Evolutionary conservation across 306 rosid genomes (phyloP).

Genomic region (Inga oerstediana): DNA sequence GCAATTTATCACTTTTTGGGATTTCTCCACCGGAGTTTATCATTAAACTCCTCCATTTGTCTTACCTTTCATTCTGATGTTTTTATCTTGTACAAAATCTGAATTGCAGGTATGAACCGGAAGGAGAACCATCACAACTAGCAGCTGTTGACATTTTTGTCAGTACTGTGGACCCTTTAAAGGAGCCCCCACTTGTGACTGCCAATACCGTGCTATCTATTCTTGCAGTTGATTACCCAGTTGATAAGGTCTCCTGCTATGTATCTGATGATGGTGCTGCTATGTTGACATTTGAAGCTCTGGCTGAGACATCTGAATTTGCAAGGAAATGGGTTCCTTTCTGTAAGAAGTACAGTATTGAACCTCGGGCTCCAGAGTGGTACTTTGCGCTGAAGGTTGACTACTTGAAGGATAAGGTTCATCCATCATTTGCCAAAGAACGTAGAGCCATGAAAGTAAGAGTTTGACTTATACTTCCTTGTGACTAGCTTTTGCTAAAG

Average conservation of each 20-base stretch:
- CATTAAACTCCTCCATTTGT: constrained; percentile 19
- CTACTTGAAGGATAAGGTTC: constrained; percentile 91
- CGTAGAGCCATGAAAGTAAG: constrained; percentile 92
- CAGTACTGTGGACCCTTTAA: constrained; percentile 93
- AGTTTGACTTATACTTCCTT: constrained; percentile 5
- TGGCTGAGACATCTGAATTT: constrained; percentile 85
- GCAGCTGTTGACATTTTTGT: constrained; percentile 93
- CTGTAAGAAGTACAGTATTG: constrained; percentile 73
- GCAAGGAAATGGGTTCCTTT: constrained; percentile 93
- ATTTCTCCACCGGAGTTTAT: neutral
- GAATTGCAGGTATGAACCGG: constrained; percentile 78
- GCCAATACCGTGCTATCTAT: constrained; percentile 90
- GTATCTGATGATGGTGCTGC: constrained; percentile 97
- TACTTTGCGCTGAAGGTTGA: constrained; percentile 81
- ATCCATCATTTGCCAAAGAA: constrained; percentile 84
- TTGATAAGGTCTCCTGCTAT: constrained; percentile 91
- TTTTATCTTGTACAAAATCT: constrained; percentile 18
- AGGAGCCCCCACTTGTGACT: constrained; percentile 94
- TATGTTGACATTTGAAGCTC: constrained; percentile 87
- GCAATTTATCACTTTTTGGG: constrained; percentile 1
- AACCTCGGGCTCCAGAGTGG: constrained; percentile 96
- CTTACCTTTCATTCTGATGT: constrained; percentile 12
- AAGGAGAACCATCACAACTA: constrained; percentile 85
- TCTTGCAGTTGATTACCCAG: constrained; percentile 90
- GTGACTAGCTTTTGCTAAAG: neutral